Conservation (phyloP, 371 early-diverging fungal species). For the Mortierella sp. region DNA sequence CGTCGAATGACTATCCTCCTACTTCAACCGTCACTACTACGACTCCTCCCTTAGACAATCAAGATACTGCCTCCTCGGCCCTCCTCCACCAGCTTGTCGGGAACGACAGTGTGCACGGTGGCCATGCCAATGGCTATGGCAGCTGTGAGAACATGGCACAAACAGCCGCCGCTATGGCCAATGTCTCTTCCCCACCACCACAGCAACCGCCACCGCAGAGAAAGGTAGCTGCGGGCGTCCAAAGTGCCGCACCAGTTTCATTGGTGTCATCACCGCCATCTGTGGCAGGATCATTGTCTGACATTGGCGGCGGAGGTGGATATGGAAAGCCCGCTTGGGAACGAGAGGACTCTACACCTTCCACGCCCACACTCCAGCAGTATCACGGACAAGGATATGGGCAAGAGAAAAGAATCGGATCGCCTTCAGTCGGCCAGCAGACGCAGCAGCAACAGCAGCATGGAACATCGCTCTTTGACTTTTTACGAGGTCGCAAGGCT, state of each 20-base stretch:
- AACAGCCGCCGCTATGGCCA: not conserved
- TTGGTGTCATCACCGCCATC: no score
- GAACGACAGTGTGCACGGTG: not conserved
- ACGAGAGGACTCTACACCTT: constrained; percentile 24
- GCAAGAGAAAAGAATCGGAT: not conserved
- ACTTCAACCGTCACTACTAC: no score
- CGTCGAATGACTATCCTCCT: no score
- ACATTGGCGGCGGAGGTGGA: no score
- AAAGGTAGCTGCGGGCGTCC: no score
- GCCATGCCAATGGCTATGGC: not conserved
- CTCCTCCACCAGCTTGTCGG: not conserved
- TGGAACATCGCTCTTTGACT: constrained; percentile 31
- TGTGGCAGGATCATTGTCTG: no score
- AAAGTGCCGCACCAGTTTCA: no score
- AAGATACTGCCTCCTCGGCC: not conserved
- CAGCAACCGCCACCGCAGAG: no score
- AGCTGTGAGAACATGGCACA: not conserved
- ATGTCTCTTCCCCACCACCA: not conserved
- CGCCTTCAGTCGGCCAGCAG: not conserved
- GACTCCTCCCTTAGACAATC: not conserved
- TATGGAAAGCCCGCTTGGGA: constrained; percentile 27
- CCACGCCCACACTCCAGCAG: constrained; percentile 12
- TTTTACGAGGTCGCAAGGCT: constrained; percentile 26
- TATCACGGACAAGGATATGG: not conserved
- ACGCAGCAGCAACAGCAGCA: constrained; percentile 8